Base-by-base conservation (phyloP, 164 flowering plant genomes). In the Aristolochia contorta region DNA sequence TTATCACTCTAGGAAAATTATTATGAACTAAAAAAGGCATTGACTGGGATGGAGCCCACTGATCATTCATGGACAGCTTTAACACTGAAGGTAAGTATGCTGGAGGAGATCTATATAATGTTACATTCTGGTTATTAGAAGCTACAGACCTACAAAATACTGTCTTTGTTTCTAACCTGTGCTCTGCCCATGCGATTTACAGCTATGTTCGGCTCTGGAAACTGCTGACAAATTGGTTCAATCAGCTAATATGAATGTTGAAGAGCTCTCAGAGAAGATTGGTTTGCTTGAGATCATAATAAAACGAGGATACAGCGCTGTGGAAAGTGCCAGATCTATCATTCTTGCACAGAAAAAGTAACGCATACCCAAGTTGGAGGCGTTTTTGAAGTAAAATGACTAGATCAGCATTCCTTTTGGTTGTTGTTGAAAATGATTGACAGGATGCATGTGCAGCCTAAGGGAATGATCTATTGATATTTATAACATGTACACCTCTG, bases 51-150 rank as follows among this genome's bases (percentile, higher is more conserved):
- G 9, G 56, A 53, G 30, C 56, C 56, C 27, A 10, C 27, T 53
- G 96, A 81, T 54, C 93, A 83, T 71, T 91, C 97, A 46, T 88
- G 97, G 96, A 81, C 97, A 3, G 77, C 75, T 74, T 73, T 85
- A 33, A 88, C 94, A 4, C 72, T 88, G 2, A 82, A 91, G 96
- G 97, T 84, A 56, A 57, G 30, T 22, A 21, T 53, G 43, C 9
- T 37, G 43, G 43, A 37, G 43, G 9, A 10, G 43, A 37, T 37
- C 43, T 37, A 10, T 37, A 0, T 37, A 37, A 37, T 37, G 43
- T 37, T 7, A 7, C 7, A 37, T 37, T 37, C 43, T 6, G 9
- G 9, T 37, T 37, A 7, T 37, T 37, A 6, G 43, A 37, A 6
- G 43, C 43, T 3, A 37, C 9, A 37, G 7, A 0, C 43, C 43